phyloP scores from a whole-genome alignment of 23 red algal species.

The Chondrus crispus region DNA sequence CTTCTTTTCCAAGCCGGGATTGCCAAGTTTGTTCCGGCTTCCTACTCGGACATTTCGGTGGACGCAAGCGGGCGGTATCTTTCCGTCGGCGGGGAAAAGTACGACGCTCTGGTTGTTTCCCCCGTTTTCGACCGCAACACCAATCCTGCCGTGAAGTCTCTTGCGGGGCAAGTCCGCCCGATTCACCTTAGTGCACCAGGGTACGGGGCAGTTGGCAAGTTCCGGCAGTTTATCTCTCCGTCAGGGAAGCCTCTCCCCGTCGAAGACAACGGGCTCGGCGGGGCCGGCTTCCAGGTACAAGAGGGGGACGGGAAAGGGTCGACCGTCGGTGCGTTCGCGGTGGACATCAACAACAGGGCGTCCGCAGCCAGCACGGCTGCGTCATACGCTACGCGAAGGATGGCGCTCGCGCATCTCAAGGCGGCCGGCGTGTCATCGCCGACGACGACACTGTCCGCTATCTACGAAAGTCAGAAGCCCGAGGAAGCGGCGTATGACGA shows the following conservation, averaged over 20 bases:
- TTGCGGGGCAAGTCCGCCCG: neutral
- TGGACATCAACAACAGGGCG: constrained; percentile 51
- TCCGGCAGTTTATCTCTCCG: neutral
- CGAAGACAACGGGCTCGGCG: constrained; percentile 4
- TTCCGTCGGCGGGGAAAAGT: neutral
- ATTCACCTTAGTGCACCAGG: neutral
- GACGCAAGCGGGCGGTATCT: too few species aligned
- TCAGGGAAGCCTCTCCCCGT: neutral
- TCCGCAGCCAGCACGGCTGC: constrained; percentile 6
- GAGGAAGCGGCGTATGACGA: neutral
- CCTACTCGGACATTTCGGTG: neutral
- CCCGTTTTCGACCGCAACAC: neutral
- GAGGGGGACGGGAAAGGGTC: neutral
- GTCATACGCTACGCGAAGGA: constrained; percentile 5
- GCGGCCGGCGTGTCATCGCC: constrained; percentile 18
- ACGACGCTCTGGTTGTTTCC: constrained; percentile 10
- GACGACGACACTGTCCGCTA: neutral
- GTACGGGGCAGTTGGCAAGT: constrained; percentile 27
- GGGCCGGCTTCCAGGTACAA: neutral
- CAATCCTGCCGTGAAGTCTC: neutral
- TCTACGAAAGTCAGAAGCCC: constrained; percentile 17
- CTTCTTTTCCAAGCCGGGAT: constrained; percentile 34
- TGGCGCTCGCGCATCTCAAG: constrained; percentile 42
- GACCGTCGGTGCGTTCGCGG: neutral
- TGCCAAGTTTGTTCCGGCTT: neutral